These are phyloP conservation scores for Alternaria sp. DNA, from an alignment of 2,329 filamentous ascomycete genomes.

Conservation along the genomic window DNA sequence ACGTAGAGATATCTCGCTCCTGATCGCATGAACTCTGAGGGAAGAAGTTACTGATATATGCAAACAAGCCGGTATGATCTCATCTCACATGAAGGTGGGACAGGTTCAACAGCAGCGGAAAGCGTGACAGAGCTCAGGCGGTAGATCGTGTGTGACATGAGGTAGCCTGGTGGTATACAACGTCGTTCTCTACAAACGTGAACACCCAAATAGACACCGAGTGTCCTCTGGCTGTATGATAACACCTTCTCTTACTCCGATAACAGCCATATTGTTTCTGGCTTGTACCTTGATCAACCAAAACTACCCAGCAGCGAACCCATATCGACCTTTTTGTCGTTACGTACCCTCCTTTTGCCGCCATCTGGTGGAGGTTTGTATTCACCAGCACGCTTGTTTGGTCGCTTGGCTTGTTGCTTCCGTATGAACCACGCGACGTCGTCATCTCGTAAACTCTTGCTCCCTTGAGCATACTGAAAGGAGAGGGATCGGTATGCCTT, in stretches of 20 bases:
- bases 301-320: conserved; percentile 30
- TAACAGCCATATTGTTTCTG: background rate
- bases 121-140: background rate
- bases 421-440: conserved; percentile 16
- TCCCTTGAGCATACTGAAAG: conserved; percentile 1
- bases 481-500: conserved; percentile 2
- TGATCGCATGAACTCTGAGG: background rate
- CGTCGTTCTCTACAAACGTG: background rate
- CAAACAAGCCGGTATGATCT: too few relatives aligned
- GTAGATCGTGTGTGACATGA: background rate
- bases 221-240: background rate
- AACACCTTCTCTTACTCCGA: background rate
- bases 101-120: background rate
- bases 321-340: conserved; percentile 27
- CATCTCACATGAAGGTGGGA: background rate
- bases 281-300: conserved; percentile 3
- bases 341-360: conserved; percentile 32
- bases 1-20: background rate
- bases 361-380: background rate
- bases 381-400: background rate
- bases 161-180: background rate
- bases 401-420: background rate
- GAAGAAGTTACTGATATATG: background rate
- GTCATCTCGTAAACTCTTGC: background rate
- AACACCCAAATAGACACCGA: background rate